A percentile compares a stretch with the other conserved stretches of the same genome.
Evolutionary conservation across 2,329 filamentous ascomycete species (phyloP).

Genomic region (Furcasterigmium sp.): DNA sequence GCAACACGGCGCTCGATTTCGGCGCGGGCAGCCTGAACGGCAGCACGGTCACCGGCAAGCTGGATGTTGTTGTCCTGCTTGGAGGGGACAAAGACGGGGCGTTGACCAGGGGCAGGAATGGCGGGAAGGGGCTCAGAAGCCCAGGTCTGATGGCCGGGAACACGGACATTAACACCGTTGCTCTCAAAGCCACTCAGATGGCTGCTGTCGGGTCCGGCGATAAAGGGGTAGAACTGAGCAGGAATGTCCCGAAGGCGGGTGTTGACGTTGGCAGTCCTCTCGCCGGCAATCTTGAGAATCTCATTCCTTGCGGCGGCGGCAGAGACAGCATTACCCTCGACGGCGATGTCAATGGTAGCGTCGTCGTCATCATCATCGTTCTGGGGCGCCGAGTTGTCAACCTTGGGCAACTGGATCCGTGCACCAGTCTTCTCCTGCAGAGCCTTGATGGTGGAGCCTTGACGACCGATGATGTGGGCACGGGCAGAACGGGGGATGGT

Average conservation of each 20-base stretch:
- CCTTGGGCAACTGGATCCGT: conserved; percentile 81
- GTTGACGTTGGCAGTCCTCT: conserved; percentile 77
- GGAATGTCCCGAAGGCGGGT: conserved; percentile 80
- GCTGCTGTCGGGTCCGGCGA: conserved; percentile 73
- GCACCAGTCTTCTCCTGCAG: conserved; percentile 88
- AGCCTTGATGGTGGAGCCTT: conserved; percentile 83
- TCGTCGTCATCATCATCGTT: conserved; percentile 78
- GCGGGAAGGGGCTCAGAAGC: conserved; percentile 63
- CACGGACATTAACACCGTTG: conserved; percentile 72
- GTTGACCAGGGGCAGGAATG: conserved; percentile 55
- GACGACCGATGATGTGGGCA: conserved; percentile 88
- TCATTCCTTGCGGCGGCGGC: conserved; percentile 78
- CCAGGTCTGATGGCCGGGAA: conserved; percentile 79
- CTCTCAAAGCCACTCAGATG: conserved; percentile 64
- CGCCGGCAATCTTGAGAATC: conserved; percentile 82
- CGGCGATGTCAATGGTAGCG: conserved; percentile 73
- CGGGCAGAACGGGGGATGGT: conserved; percentile 78
- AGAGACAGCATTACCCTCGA: conserved; percentile 88
- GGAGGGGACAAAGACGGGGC: conserved; percentile 66
- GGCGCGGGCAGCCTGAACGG: conserved; percentile 73
- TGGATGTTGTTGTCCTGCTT: conserved; percentile 72
- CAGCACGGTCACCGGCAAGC: conserved; percentile 77
- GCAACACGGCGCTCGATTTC: conserved; percentile 76
- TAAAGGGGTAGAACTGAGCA: conserved; percentile 91
- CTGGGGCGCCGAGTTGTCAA: conserved; percentile 46